Evolutionary conservation across 1,284 basidiomycete species (phyloP), one percentile per base, ranked within the genome.

Genomic region (Meripilus lineatus): DNA sequence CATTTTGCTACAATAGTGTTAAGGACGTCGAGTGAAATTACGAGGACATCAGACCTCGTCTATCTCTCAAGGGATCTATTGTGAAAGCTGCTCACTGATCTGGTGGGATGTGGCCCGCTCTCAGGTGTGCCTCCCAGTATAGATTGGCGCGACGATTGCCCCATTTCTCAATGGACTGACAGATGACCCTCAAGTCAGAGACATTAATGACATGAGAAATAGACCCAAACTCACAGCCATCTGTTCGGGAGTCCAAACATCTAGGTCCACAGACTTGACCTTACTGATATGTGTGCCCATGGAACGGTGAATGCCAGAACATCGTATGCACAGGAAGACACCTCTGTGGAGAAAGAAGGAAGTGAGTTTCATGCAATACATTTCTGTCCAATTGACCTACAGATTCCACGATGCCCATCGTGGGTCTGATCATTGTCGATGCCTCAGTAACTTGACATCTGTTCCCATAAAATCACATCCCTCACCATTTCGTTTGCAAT

Each of bases 331-430:
- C 32, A 97, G 71, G 62, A 91, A 96, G 3, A 93, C 88, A 24
- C 93, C 93, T 23, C 90, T 92, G 53, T 26, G 52, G 15, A 7
- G 30, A 7, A 48, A 33, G 58, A 38, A 57, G 40, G n/a, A 17
- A 43, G 30, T 11, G 2, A 5, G 17, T 24, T 22, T 18, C 21
- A 35, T 20, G 5, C 21, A 25, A 20, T 22, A 46, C 32, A 5
- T 26, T 20, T 15, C 24, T 15, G 15, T 32, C 20, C 14, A 45
- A 49, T 42, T 62, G 1, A 40, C 82, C 57, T 63, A 93, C 83
- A 98, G 66, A 63, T 98, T 99, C 91, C 94, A 97, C 2, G 93
- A 94, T 17, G 95, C 95, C 95, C 95, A 99, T 60, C 95, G 76
- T 30, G 95, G 91, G 72, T 98, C 95, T 95, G 56, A 28, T 23